Conservation (phyloP, 2,329 filamentous ascomycete genomes). For the Colletotrichum coccodes region DNA sequence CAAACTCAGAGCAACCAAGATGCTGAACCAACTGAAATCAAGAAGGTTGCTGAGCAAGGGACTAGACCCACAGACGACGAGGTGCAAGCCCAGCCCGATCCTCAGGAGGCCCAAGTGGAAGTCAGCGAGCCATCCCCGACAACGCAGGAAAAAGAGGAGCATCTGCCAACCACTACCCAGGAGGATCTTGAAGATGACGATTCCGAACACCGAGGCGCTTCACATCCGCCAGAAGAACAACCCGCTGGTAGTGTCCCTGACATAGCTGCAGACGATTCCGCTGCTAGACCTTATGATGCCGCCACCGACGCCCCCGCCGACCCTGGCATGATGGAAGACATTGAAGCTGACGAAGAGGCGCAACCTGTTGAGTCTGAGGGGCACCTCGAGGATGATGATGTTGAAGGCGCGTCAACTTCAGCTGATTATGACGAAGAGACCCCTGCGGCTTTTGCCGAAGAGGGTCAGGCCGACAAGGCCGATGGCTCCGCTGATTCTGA, state of each 20-base stretch:
- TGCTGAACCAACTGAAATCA: not conserved
- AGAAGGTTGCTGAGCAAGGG: not conserved
- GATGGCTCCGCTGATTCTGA: not conserved
- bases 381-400: not conserved
- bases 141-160: slow-evolving; percentile 17
- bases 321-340: not conserved
- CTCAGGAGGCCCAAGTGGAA: slow-evolving; percentile 16
- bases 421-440: not conserved
- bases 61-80: not conserved
- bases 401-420: not conserved
- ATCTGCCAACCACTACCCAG: slow-evolving; percentile 23
- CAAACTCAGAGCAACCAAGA: not conserved
- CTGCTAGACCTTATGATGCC: slow-evolving; percentile 19
- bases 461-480: not conserved
- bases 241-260: slow-evolving; percentile 20
- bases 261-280: slow-evolving; percentile 19
- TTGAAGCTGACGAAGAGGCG: not conserved
- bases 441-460: not conserved
- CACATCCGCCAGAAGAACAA: slow-evolving; percentile 22
- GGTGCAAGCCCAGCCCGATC: slow-evolving; percentile 46
- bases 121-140: slow-evolving; percentile 24
- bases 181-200: slow-evolving; percentile 29
- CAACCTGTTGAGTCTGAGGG: not conserved
- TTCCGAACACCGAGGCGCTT: slow-evolving; percentile 20
- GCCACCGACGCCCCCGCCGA: slow-evolving; percentile 10